Evolutionary conservation across 768 basidiomycete species (phyloP), one percentile per base, ranked within the genome.

Genomic region (Vararia minispora): DNA sequence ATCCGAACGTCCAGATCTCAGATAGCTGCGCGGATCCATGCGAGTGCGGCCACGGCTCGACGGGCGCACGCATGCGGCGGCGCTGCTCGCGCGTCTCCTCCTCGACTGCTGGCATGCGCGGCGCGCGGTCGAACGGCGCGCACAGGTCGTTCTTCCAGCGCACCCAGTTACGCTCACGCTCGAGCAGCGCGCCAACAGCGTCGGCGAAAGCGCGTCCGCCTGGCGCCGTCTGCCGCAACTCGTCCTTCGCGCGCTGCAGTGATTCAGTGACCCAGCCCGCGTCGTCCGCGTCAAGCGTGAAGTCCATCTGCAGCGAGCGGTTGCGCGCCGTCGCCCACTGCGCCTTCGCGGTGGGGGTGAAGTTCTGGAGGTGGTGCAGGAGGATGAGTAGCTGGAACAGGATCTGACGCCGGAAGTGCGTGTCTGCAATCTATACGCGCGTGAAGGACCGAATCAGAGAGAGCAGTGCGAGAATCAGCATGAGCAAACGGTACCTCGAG

Each of bases 381-480:
- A 86, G 66, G 28, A 86, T 81, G 14, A 86, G 64, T 3, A 87
- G 60, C 51, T 95, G 90, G 53, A 92, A 79, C 14, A 94, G 68
- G 58, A 91, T 77, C 59, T 94, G 91, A 12, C 88, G 77, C n/a
- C 90, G 82, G 65, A 95, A 95, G 50, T 84, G 75, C 0, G 84
- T 84, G 52, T 92, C 90, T 16, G 88, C 82, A 37, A 92, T 74
- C 89, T 91, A 52, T 6, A 45, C 34, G 23, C 33, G 13, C 41
- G 47, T 18, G 32, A 30, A 22, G 17, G 12, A 17, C 6, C 9
- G 10, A 28, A 23, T 13, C 24, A 18, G n/a, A 17, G 13, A 16
- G 29, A 28, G 16, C 10, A 1, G 28, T 14, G 5, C 28, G 14
- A 16, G 7, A 9, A 32, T 25, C 14, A 35, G 16, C 17, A 14